A percentile compares a stretch with the other conserved stretches of the same genome.
Conservation (phyloP, 371 early-diverging fungal genomes). For the Mortierella sp. region DNA sequence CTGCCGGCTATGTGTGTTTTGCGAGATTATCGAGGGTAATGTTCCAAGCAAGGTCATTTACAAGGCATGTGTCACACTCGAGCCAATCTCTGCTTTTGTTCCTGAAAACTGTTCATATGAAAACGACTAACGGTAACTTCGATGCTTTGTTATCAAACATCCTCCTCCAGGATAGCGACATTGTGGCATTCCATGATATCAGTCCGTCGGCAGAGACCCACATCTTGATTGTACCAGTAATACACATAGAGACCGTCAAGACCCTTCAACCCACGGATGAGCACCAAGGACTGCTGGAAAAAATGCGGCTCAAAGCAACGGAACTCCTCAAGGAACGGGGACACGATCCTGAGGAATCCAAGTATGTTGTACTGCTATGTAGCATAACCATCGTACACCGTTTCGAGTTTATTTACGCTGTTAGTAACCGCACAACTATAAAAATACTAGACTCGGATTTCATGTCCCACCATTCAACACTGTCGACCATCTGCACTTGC, state of each 20-base stretch:
- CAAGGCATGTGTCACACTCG: no score
- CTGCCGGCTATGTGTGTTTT: conserved; percentile 53
- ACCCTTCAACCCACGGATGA: conserved; percentile 21
- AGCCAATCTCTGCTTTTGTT: no score
- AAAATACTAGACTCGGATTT: conserved; percentile 66
- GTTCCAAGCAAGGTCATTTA: conserved; percentile 30
- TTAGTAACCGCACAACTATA: no score
- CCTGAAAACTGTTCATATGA: background rate
- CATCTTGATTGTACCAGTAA: conserved; percentile 61
- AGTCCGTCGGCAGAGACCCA: conserved; percentile 62
- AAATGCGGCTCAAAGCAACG: conserved; percentile 33
- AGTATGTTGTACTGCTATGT: conserved; percentile 10
- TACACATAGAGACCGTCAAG: conserved; percentile 54
- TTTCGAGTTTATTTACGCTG: no score
- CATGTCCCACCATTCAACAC: conserved; percentile 71
- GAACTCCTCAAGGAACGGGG: conserved; percentile 36
- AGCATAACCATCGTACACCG: background rate
- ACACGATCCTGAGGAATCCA: conserved; percentile 32
- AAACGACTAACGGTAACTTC: background rate
- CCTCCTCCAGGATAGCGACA: conserved; percentile 55
- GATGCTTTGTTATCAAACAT: background rate
- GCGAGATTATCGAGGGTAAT: conserved; percentile 36
- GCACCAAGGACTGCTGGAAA: conserved; percentile 26
- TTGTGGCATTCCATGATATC: conserved; percentile 65
- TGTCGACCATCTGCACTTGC: conserved; percentile 66